phyloP scores from a whole-genome alignment of 2,329 filamentous ascomycete species.

The Decorospora gaudefroyi region DNA sequence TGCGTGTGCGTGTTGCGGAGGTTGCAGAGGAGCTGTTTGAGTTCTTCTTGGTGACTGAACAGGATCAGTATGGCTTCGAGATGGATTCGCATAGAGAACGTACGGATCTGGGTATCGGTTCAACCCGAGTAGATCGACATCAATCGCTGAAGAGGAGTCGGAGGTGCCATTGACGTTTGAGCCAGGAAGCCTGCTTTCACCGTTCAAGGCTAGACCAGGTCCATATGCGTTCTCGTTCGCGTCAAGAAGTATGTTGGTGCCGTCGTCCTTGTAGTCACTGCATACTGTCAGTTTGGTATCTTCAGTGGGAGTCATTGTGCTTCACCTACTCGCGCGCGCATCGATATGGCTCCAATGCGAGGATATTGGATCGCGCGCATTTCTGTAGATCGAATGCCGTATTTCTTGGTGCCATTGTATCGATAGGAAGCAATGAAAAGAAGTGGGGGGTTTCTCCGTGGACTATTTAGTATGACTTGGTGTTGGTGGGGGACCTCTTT shows the following conservation, averaged over 20 bases:
- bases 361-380: conserved; percentile 58
- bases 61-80: conserved; percentile 3
- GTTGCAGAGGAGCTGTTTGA: conserved; percentile 85
- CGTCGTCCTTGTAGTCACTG: conserved; percentile 98
- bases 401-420: conserved; percentile 32
- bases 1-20: conserved; percentile 85
- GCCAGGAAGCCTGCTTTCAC: conserved; percentile 55
- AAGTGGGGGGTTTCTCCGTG: background rate
- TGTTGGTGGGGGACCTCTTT: conserved; percentile 38
- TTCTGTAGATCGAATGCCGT: conserved; percentile 54
- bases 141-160: conserved; percentile 52
- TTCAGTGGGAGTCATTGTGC: conserved; percentile 14
- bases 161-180: conserved; percentile 48
- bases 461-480: conserved; percentile 1
- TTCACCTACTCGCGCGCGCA: conserved; percentile 58
- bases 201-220: conserved; percentile 67
- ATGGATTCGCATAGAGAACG: conserved; percentile 16
- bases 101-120: conserved; percentile 93
- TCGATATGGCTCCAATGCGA: conserved; percentile 58
- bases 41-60: conserved; percentile 72
- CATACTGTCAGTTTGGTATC: conserved; percentile 18
- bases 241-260: conserved; percentile 92
- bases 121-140: conserved; percentile 77
- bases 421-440: background rate
- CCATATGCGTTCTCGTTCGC: conserved; percentile 98